These are phyloP conservation scores for Salix udensis DNA, from an alignment of 345 rosid species.

Conservation along the genomic window DNA sequence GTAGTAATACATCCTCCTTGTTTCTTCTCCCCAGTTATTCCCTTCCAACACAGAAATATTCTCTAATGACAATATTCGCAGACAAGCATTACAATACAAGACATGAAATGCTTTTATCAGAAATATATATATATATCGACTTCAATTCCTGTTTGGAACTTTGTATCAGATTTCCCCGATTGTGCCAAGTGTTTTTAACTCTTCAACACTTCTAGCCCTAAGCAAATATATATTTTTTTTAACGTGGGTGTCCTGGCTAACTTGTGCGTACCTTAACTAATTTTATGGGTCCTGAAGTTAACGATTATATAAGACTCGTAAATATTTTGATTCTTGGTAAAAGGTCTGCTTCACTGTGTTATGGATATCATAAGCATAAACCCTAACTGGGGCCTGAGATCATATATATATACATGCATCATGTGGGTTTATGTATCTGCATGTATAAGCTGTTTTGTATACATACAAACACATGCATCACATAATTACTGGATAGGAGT, in stretches of 20 bases:
- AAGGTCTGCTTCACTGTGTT: background rate
- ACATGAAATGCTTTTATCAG: conserved; percentile 9
- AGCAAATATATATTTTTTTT: background rate
- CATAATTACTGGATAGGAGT: background rate
- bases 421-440: background rate
- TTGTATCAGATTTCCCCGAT: background rate
- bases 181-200: background rate
- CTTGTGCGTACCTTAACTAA: fast-evolving
- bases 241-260: fast-evolving
- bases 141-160: background rate
- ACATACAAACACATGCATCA: no score
- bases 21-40: background rate
- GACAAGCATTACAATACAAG: conserved; percentile 9
- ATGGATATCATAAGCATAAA: background rate
- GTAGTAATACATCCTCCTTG: background rate
- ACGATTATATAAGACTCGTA: fast-evolving
- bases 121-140: background rate
- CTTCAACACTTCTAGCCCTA: background rate
- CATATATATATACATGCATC: background rate
- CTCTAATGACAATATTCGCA: conserved; percentile 6
- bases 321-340: background rate
- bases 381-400: conserved; percentile 6
- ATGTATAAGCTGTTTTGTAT: background rate
- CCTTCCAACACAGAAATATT: background rate
- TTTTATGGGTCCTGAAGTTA: no score